Evolutionary conservation across 202 grass and related monocot species (phyloP).

Genomic region (Setaria viridis): DNA sequence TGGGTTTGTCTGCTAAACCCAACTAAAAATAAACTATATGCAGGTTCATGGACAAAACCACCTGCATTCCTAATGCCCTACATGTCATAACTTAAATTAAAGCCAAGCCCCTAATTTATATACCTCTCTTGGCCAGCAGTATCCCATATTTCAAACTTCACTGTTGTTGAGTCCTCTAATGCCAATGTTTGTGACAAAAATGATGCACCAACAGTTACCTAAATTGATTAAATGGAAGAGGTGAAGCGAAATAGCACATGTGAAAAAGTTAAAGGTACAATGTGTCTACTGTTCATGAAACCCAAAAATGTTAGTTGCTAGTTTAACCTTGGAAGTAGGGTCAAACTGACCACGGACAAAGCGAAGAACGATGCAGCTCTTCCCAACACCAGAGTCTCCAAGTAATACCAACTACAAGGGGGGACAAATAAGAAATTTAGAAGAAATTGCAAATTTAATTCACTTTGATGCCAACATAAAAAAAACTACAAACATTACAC

Average conservation of each 20-base stretch:
- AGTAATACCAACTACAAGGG: conserved; percentile 78
- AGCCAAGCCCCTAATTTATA: neutral
- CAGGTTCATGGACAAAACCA: neutral
- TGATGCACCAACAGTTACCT: conserved; percentile 90
- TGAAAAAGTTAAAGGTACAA: neutral
- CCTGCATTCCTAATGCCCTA: conserved; percentile 1
- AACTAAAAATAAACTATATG: neutral
- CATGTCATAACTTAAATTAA: neutral
- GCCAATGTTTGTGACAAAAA: conserved; percentile 90
- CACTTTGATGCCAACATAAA: conserved; percentile 22
- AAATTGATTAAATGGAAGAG: conserved; percentile 41
- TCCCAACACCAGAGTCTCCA: conserved; percentile 85
- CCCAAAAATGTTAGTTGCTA: neutral
- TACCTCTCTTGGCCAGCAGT: conserved; percentile 93
- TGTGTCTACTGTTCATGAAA: neutral
- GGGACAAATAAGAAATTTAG: neutral
- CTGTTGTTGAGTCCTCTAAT: conserved; percentile 76
- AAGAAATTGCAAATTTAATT: neutral
- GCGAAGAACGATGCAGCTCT: conserved; percentile 93
- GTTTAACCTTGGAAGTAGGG: conserved; percentile 84
- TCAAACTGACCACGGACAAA: conserved; percentile 95
- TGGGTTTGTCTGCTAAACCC: neutral
- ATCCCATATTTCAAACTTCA: conserved; percentile 97
- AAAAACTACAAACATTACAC: neutral
- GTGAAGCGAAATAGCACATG: conserved; percentile 5